These are phyloP conservation scores for Psilocybe tampanensis DNA, from an alignment of 768 basidiomycete genomes.

Conservation along the genomic window DNA sequence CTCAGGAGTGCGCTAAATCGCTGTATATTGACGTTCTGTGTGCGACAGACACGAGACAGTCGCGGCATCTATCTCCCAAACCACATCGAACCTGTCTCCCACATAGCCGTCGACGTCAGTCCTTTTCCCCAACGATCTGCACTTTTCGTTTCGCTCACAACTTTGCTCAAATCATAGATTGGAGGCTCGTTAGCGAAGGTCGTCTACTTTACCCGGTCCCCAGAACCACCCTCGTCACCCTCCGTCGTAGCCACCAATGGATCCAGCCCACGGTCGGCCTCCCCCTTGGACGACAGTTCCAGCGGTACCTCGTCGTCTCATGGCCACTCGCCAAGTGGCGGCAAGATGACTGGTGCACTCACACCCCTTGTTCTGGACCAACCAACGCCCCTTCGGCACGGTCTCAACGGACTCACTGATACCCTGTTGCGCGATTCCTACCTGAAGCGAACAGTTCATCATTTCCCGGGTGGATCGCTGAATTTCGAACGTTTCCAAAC, in stretches of 20 bases:
- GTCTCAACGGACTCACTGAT: conserved; percentile 39
- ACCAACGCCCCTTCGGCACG: conserved; percentile 32
- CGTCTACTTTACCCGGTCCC: conserved; percentile 96
- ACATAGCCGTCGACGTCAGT: conserved; percentile 96
- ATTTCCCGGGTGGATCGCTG: conserved; percentile 94
- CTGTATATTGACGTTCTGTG: conserved; percentile 9
- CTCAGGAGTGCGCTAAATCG: not conserved
- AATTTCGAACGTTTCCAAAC: conserved; percentile 99
- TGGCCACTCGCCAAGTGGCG: conserved; percentile 34
- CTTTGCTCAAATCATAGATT: conserved; percentile 55
- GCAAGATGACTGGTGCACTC: conserved; percentile 69
- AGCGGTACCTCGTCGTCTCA: conserved; percentile 30
- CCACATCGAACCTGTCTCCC: conserved; percentile 95
- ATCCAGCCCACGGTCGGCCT: conserved; percentile 46
- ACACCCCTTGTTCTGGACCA: conserved; percentile 79
- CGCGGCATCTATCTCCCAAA: conserved; percentile 97
- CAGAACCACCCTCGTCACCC: conserved; percentile 81
- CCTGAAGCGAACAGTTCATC: conserved; percentile 63
- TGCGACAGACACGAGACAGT: conserved; percentile 80
- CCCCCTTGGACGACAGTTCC: conserved; percentile 39
- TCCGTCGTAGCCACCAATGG: conserved; percentile 61
- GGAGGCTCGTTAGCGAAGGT: conserved; percentile 98
- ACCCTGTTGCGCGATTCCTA: conserved; percentile 62
- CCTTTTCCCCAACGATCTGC: conserved; percentile 1
- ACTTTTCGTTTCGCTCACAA: conserved; percentile 9